These are phyloP conservation scores for Ballota nigra DNA, from an alignment of 257 asterid genomes.

Conservation along the genomic window DNA sequence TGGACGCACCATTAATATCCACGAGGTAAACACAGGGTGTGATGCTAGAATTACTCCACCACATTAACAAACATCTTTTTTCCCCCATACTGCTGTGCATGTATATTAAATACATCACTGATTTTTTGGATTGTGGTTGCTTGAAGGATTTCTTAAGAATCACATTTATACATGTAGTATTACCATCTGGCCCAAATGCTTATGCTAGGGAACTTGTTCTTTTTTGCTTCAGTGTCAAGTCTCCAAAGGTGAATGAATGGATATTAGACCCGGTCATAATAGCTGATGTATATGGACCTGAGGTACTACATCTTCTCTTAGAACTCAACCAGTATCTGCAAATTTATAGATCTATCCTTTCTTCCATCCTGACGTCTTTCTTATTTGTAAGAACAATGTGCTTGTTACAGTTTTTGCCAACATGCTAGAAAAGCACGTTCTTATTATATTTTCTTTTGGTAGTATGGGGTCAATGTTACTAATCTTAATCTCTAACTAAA, in stretches of 20 bases:
- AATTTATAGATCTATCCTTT: not conserved
- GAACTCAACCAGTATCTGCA: not conserved
- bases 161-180: not conserved
- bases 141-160: not conserved
- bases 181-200: constrained; percentile 20
- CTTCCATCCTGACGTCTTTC: not conserved
- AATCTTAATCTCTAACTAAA: not conserved
- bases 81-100: not conserved
- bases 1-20: constrained; percentile 81
- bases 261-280: constrained; percentile 85
- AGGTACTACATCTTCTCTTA: constrained; percentile 45
- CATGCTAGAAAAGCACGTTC: not conserved
- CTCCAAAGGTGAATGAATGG: constrained; percentile 77
- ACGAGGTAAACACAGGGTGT: constrained; percentile 51
- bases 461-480: not conserved
- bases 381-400: not conserved
- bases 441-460: not conserved
- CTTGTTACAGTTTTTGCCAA: not conserved
- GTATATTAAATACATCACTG: not conserved
- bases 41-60: constrained; percentile 1
- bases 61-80: not conserved
- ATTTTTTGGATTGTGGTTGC: constrained; percentile 6
- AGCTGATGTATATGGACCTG: constrained; percentile 85
- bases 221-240: constrained; percentile 59
- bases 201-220: constrained; percentile 14